phyloP scores from a whole-genome alignment of 2,329 filamentous ascomycete genomes.

The Aspergillus sp. region DNA sequence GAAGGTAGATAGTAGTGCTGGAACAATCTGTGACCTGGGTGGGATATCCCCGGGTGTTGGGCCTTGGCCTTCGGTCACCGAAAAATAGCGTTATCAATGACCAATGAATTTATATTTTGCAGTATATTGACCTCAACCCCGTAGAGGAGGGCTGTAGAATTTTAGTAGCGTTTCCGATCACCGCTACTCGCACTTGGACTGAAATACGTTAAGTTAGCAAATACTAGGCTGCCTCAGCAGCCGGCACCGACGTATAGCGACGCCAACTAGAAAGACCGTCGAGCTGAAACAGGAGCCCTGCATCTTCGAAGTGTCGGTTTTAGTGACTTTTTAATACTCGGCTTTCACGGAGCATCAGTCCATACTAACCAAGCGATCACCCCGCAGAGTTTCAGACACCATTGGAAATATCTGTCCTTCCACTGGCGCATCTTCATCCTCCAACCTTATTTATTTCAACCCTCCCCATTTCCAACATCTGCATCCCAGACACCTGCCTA shows the following conservation, averaged over 20 bases:
- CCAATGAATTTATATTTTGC: not conserved
- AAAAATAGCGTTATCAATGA: not conserved
- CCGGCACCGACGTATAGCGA: too few relatives aligned
- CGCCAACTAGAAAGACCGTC: too few relatives aligned
- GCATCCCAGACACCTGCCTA: constrained; percentile 24
- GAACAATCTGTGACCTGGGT: not conserved
- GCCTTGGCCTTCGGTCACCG: not conserved
- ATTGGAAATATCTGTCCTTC: constrained; percentile 7
- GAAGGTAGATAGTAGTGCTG: not conserved
- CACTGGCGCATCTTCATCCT: not conserved
- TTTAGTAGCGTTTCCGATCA: not conserved
- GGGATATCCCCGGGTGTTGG: not conserved
- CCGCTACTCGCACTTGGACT: not conserved
- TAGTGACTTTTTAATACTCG: too few relatives aligned
- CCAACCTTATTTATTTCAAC: not conserved
- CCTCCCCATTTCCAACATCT: constrained; percentile 6
- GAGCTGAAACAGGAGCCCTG: not conserved
- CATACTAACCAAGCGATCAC: not conserved
- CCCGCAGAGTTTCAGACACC: not conserved
- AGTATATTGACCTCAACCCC: not conserved
- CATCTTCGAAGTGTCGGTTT: not conserved
- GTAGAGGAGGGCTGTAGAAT: not conserved
- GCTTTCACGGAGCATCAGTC: not conserved
- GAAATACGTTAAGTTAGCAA: too few relatives aligned
- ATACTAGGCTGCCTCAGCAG: too few relatives aligned